These are phyloP conservation scores for Cinnamomum micranthum DNA, from an alignment of 164 flowering plant genomes.

Conservation along the genomic window DNA sequence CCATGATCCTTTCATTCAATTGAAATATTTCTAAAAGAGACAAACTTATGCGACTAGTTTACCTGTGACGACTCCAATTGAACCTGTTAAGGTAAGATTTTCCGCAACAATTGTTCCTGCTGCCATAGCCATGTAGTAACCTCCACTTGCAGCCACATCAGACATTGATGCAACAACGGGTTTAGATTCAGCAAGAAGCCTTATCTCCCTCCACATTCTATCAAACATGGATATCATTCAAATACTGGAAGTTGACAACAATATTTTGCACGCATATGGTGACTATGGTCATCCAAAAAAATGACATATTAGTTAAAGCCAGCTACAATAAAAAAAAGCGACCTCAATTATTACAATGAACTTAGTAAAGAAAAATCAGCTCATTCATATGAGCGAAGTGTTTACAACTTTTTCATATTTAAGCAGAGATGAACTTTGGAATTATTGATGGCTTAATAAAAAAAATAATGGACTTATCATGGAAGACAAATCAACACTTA, in stretches of 20 bases:
- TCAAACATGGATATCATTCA: conserved; percentile 4
- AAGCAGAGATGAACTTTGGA: too few species aligned
- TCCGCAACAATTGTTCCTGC: conserved; percentile 80
- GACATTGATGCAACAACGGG: conserved; percentile 97
- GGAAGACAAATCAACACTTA: too few species aligned
- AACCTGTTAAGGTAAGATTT: conserved; percentile 85
- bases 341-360: too few species aligned
- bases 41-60: conserved; percentile 1
- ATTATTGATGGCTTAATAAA: too few species aligned
- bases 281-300: not conserved
- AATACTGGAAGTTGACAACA: not conserved
- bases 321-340: not conserved
- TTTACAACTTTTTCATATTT: too few species aligned
- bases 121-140: conserved; percentile 98
- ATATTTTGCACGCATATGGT: not conserved
- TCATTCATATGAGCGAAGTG: too few species aligned
- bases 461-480: too few species aligned
- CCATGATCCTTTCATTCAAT: too few species aligned
- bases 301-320: not conserved
- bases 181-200: conserved; percentile 68
- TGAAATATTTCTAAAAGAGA: too few species aligned
- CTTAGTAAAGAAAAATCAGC: not conserved
- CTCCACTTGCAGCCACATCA: conserved; percentile 99
- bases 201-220: conserved; percentile 99
- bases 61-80: conserved; percentile 98